These are phyloP conservation scores for Neurospora sp. DNA, from an alignment of 495 filamentous ascomycete species.

Conservation along the genomic window DNA sequence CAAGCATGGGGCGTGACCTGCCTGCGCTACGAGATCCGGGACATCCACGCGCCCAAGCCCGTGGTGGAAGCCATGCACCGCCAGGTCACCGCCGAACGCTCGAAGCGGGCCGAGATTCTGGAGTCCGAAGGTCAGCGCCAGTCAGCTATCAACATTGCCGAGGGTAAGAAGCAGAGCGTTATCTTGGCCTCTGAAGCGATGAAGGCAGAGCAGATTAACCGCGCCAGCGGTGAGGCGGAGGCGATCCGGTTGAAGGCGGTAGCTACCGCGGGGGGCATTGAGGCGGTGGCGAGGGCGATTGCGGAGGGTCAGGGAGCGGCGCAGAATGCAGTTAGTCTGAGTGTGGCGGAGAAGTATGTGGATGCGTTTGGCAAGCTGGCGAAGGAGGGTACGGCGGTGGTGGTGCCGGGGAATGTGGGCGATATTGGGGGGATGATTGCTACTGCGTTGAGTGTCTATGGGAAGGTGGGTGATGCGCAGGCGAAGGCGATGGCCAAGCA, in stretches of 20 bases:
- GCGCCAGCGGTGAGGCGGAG: slow-evolving; percentile 81
- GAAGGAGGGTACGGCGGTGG: slow-evolving; percentile 85
- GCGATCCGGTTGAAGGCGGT: slow-evolving; percentile 78
- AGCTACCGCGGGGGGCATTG: slow-evolving; percentile 82
- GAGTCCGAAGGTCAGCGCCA: slow-evolving; percentile 94
- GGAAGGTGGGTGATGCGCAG: slow-evolving; percentile 84
- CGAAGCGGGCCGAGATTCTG: slow-evolving; percentile 93
- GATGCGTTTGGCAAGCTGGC: slow-evolving; percentile 88
- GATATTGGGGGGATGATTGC: slow-evolving; percentile 97
- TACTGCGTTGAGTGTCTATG: slow-evolving; percentile 89
- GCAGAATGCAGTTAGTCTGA: slow-evolving; percentile 72
- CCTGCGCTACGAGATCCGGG: slow-evolving; percentile 92
- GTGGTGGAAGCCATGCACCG: slow-evolving; percentile 97
- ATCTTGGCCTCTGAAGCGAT: slow-evolving; percentile 94
- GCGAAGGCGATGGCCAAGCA: slow-evolving; percentile 54
- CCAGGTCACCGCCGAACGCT: slow-evolving; percentile 91
- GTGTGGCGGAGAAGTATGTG: slow-evolving; percentile 94
- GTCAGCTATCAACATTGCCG: slow-evolving; percentile 95
- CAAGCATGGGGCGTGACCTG: slow-evolving; percentile 95
- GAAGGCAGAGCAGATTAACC: slow-evolving; percentile 82
- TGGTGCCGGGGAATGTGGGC: slow-evolving; percentile 95
- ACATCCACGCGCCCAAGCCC: slow-evolving; percentile 89
- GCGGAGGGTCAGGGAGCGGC: slow-evolving; percentile 59
- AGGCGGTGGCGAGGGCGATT: slow-evolving; percentile 69
- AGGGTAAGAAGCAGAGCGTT: slow-evolving; percentile 89